Base-by-base conservation (phyloP, 2,329 filamentous ascomycete species). In the Cordyceps cateniannulata region DNA sequence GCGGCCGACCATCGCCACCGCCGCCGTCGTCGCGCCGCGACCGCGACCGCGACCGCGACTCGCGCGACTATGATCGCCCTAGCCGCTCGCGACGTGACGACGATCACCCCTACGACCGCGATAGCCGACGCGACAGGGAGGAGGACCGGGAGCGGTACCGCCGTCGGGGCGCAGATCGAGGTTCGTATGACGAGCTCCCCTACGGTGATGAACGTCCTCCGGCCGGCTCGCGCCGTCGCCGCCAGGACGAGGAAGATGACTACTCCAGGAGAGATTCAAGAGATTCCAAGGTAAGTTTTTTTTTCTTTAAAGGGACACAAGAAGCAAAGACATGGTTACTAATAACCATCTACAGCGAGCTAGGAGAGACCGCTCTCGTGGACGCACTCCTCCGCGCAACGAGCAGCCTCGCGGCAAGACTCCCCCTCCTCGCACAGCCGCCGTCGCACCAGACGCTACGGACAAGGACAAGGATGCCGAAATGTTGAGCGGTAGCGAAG, bases 101-200 rank as follows among this genome's bases (percentile, higher is more conserved):
- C 47, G 80, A 95, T 62, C 84, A 22, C 14, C 83, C 85, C 60
- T 85, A 87, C 47, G 80, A 95, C 62, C 84, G 44, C 14, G 44
- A 47, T 9, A 12, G 22, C 3, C 44, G 93, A 59, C 85, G 92
- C 63, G 91, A 95, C 66, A 85, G 93, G 54, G 93, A 98, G 71
- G 89, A 92, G 66, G 93, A 97, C 72, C 86, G 93, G 60, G 95
- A 98, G 75, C 86, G 91, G 62, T 97, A 96, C 74, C 87, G 91
- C 62, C 90, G 93, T 67, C 91, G 91, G 62, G 76, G 75, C 63
- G 91, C 92, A 69, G 88, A 91, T 48, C 85, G 88, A 67, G 88
- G 89, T 67, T 87, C 87, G 67, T 86, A 91, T 63, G 92, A 96
- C 69, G 92, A 96, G 72, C 83, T 98, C 62, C 93, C 96, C 69